Percentiles rank a stretch among this genome's conserved stretches.
Conservation (phyloP, 805 yeast genomes). For the Starmerella floricola region DNA sequence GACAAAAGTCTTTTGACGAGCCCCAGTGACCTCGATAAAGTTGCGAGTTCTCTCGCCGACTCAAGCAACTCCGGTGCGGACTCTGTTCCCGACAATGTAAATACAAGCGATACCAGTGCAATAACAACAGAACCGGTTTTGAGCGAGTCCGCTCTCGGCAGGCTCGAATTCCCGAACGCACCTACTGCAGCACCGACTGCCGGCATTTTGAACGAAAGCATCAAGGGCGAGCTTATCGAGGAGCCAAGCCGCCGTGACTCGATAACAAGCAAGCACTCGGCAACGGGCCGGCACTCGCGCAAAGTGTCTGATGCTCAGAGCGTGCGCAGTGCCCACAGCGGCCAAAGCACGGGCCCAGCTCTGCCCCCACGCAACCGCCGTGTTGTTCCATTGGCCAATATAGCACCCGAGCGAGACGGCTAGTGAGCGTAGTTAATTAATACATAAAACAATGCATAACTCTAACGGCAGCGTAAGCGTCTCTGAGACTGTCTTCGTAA, state of each 20-base stretch:
- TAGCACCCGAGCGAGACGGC: slow-evolving; percentile 15
- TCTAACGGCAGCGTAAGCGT: too few species aligned
- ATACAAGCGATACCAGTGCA: too few species aligned
- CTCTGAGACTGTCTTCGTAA: too few species aligned
- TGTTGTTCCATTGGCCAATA: slow-evolving; percentile 12
- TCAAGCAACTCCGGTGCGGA: too few species aligned
- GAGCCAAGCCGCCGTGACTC: background rate
- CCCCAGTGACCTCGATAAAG: too few species aligned
- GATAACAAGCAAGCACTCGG: too few species aligned
- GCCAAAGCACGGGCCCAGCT: slow-evolving; percentile 3
- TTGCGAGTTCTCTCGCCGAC: too few species aligned
- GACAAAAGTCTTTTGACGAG: too few species aligned
- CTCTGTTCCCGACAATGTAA: too few species aligned
- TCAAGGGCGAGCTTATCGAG: background rate
- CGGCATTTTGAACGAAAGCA: background rate
- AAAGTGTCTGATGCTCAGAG: background rate
- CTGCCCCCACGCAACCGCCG: slow-evolving; percentile 16
- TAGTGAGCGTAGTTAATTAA: background rate
- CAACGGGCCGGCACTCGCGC: slow-evolving; percentile 1
- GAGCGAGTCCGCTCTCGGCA: background rate
- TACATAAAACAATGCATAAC: background rate
- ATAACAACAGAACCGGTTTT: too few species aligned
- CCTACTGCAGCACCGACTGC: background rate
- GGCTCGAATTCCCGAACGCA: background rate
- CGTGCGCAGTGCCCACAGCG: slow-evolving; percentile 3